A percentile compares a stretch with the other conserved stretches of the same genome.
phyloP scores from a whole-genome alignment of 148 eudicot genomes.

The Rhododendron griersonianum region DNA sequence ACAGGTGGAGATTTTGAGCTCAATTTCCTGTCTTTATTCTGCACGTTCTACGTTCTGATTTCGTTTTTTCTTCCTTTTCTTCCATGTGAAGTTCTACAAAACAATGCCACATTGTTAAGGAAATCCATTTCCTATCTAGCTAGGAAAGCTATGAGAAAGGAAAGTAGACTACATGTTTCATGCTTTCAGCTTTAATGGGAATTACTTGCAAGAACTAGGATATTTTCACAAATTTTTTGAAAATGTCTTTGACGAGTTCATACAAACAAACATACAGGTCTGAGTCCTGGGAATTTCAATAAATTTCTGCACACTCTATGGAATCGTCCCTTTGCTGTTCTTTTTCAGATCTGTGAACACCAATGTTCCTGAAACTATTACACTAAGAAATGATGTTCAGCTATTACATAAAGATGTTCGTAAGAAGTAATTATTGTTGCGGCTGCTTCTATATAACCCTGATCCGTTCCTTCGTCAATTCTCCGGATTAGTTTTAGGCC shows the following conservation, averaged over 20 bases:
- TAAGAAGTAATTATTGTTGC: neutral
- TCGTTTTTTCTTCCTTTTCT: neutral
- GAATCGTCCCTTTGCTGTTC: neutral
- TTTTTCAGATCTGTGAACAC: neutral
- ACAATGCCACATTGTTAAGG: neutral
- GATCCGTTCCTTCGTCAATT: neutral
- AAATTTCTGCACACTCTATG: neutral
- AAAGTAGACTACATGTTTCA: neutral
- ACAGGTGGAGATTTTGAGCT: slow-evolving; percentile 39
- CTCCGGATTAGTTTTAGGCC: neutral
- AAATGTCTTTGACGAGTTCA: neutral
- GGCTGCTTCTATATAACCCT: neutral
- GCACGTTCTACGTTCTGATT: neutral
- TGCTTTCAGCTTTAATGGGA: neutral
- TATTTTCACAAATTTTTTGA: neutral
- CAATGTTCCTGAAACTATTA: neutral
- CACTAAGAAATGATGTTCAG: neutral
- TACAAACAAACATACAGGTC: neutral
- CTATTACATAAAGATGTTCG: neutral
- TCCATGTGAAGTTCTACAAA: neutral
- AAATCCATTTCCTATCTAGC: neutral
- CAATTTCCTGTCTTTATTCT: neutral
- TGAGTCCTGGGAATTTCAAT: neutral
- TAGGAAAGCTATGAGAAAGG: neutral
- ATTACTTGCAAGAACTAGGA: neutral